A percentile compares a stretch with the other conserved stretches of the same genome.
Evolutionary conservation across 345 rosid species (phyloP).

Genomic region (Acer negundo): DNA sequence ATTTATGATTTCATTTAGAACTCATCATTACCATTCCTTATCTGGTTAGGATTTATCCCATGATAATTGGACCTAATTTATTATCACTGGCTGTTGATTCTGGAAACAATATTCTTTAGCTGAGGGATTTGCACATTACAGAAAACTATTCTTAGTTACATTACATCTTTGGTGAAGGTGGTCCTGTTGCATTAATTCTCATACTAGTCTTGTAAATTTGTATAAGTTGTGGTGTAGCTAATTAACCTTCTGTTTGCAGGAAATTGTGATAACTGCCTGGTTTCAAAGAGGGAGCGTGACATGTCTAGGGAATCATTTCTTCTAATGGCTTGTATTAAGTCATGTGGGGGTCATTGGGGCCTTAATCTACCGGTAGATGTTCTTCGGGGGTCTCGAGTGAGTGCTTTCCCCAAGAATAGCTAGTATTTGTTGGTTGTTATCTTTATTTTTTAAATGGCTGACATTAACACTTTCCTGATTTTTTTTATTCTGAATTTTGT

Average conservation of each 20-base stretch:
- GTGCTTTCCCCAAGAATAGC: constrained; percentile 17
- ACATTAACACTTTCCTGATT: not conserved
- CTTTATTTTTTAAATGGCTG: not conserved
- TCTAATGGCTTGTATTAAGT: constrained; percentile 38
- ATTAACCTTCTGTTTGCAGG: constrained; percentile 29
- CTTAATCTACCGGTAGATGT: constrained; percentile 49
- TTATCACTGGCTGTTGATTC: not conserved
- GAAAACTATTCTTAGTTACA: not conserved
- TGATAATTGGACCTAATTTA: not conserved
- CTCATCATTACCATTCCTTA: not conserved
- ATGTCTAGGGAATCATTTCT: constrained; percentile 49
- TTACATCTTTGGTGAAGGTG: not conserved
- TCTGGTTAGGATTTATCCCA: not conserved
- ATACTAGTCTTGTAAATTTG: not conserved
- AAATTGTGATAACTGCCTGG: constrained; percentile 54
- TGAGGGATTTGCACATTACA: not conserved
- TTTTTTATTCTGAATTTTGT: not conserved
- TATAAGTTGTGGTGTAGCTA: not conserved
- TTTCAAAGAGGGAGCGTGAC: constrained; percentile 38
- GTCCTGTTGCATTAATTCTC: not conserved
- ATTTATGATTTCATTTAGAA: not conserved
- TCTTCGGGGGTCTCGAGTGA: constrained; percentile 57
- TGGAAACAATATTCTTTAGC: not conserved
- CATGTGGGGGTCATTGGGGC: constrained; percentile 49
- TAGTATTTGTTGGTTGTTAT: not conserved